Conservation (phyloP, 441 rosid genomes). For the Iberis amara region DNA sequence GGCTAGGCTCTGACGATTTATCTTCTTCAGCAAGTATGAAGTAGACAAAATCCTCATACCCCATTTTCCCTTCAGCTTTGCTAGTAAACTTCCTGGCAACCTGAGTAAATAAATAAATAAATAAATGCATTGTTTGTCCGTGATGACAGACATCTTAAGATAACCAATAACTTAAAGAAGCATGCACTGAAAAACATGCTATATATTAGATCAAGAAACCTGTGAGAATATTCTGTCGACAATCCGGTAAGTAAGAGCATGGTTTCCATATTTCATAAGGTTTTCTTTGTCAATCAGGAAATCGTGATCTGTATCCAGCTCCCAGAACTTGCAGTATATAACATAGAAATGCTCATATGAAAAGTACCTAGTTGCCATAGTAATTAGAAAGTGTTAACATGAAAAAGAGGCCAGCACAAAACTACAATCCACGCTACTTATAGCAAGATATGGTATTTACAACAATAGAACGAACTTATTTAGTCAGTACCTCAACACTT, state of each 20-base stretch:
- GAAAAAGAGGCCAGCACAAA: background rate
- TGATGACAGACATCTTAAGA: background rate
- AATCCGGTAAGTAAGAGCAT: slow-evolving; percentile 97
- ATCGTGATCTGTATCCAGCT: slow-evolving; percentile 96
- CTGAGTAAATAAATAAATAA: slow-evolving; percentile 33
- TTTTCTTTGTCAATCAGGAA: slow-evolving; percentile 97
- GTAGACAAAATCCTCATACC: slow-evolving; percentile 96
- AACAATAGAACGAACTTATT: background rate
- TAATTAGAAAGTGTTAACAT: slow-evolving; percentile 3
- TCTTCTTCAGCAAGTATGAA: slow-evolving; percentile 98
- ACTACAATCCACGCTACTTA: background rate
- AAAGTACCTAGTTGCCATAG: slow-evolving; percentile 57
- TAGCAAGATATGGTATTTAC: background rate
- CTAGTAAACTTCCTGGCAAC: slow-evolving; percentile 86
- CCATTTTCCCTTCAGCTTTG: slow-evolving; percentile 95
- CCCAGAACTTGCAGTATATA: slow-evolving; percentile 99
- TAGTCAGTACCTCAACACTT: slow-evolving; percentile 71
- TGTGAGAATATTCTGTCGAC: slow-evolving; percentile 97
- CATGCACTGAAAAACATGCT: background rate
- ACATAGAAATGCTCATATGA: slow-evolving; percentile 98
- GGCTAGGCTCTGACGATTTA: slow-evolving; percentile 93
- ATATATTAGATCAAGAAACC: slow-evolving; percentile 47
- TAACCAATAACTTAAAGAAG: background rate
- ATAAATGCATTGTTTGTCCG: slow-evolving; percentile 21
- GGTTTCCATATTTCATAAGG: slow-evolving; percentile 97